Percentiles rank a stretch among this genome's conserved stretches.
Conservation (phyloP, 805 yeast species). For the Ogataea saltuana region DNA sequence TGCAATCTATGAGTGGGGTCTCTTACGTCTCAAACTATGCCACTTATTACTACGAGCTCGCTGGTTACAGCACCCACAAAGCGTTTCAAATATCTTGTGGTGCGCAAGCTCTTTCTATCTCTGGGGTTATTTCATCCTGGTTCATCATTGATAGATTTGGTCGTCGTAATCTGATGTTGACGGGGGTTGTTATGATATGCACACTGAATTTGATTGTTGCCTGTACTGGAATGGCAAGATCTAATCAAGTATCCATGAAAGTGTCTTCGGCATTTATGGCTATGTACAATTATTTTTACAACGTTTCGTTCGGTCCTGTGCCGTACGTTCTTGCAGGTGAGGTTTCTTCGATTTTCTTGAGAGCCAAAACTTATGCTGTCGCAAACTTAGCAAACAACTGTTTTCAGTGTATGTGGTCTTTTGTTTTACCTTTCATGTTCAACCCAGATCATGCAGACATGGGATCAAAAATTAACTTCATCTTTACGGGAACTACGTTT, state of each 20-base stretch:
- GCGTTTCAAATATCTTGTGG: constrained; percentile 37
- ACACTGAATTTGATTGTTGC: constrained; percentile 31
- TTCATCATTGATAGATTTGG: constrained; percentile 43
- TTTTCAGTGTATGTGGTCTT: constrained; percentile 37
- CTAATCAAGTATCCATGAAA: constrained; percentile 28
- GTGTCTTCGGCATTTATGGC: constrained; percentile 32
- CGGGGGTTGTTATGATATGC: constrained; percentile 30
- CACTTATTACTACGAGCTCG: constrained; percentile 49
- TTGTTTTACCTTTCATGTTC: constrained; percentile 50
- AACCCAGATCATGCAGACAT: constrained; percentile 47
- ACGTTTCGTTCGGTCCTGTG: constrained; percentile 34
- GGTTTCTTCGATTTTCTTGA: constrained; percentile 39
- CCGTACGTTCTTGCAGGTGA: constrained; percentile 38
- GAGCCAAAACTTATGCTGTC: constrained; percentile 43
- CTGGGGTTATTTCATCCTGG: constrained; percentile 43
- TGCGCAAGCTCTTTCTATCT: constrained; percentile 36
- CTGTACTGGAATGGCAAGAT: constrained; percentile 24
- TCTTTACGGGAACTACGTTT: constrained; percentile 44
- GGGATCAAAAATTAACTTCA: constrained; percentile 51
- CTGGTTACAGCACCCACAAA: constrained; percentile 45
- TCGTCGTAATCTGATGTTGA: constrained; percentile 35
- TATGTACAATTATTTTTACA: constrained; percentile 29
- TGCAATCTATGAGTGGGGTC: constrained; percentile 49
- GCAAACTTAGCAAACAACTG: constrained; percentile 35
- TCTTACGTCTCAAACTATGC: constrained; percentile 47